These are phyloP conservation scores for Breynia disticha DNA, from an alignment of 441 rosid genomes.

Conservation along the genomic window DNA sequence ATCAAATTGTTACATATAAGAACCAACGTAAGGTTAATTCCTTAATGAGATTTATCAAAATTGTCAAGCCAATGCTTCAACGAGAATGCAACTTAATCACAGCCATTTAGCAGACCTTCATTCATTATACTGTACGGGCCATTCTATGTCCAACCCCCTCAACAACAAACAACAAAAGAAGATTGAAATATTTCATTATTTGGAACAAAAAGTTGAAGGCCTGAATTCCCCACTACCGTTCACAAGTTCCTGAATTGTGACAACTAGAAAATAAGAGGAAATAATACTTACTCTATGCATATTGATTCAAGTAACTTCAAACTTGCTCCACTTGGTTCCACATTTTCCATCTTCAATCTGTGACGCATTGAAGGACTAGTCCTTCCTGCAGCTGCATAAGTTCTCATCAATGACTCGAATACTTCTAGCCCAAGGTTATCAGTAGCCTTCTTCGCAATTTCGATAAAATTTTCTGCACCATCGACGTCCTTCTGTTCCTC, in stretches of 20 bases:
- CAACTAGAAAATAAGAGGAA: slow-evolving; percentile 14
- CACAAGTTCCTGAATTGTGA: slow-evolving; percentile 6
- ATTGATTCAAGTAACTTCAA: slow-evolving; percentile 56
- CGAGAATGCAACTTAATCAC: too few species aligned
- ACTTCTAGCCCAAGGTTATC: slow-evolving; percentile 47
- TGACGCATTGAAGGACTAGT: slow-evolving; percentile 45
- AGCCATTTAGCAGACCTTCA: background rate
- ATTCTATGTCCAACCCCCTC: slow-evolving; percentile 1
- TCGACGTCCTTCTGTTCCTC: slow-evolving; percentile 66
- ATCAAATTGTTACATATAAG: too few species aligned
- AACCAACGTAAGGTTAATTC: too few species aligned
- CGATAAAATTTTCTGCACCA: slow-evolving; percentile 68
- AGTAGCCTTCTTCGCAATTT: slow-evolving; percentile 57
- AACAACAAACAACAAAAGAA: slow-evolving; percentile 1
- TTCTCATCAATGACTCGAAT: slow-evolving; percentile 69
- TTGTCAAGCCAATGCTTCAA: too few species aligned
- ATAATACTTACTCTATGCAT: slow-evolving; percentile 37
- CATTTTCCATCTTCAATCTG: slow-evolving; percentile 73
- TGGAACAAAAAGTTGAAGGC: slow-evolving; percentile 2
- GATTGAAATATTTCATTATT: slow-evolving; percentile 11
- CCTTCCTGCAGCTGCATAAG: slow-evolving; percentile 81
- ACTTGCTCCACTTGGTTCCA: slow-evolving; percentile 45
- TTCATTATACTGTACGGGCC: background rate
- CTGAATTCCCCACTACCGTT: slow-evolving; percentile 4
- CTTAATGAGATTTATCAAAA: too few species aligned